phyloP scores from a whole-genome alignment of 2,329 filamentous ascomycete genomes.

The Biscogniauxia mediterranea region DNA sequence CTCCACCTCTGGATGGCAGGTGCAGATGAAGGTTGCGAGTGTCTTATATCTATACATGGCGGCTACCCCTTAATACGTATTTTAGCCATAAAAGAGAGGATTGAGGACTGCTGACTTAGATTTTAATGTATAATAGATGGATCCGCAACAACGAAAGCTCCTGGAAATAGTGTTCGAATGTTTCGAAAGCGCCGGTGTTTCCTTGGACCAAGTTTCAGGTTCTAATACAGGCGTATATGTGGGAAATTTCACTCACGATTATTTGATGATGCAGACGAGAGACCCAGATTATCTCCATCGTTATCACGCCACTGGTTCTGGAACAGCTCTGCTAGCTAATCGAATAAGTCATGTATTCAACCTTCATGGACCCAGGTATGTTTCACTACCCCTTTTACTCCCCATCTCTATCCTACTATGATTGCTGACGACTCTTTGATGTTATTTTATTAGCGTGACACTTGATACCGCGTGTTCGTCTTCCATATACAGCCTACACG shows the following conservation, averaged over 20 bases:
- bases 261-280: constrained; percentile 10
- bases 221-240: constrained; percentile 23
- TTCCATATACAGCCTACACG: constrained; percentile 21
- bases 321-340: constrained; percentile 30
- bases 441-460: constrained; percentile 17
- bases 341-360: constrained; percentile 35
- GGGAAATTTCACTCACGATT: constrained; percentile 27
- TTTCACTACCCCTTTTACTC: background rate
- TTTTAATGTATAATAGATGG: too few relatives aligned
- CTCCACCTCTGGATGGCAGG: too few relatives aligned
- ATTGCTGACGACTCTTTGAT: too few relatives aligned
- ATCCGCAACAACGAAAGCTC: constrained; percentile 33
- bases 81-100: too few relatives aligned
- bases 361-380: constrained; percentile 28
- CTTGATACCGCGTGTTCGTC: constrained; percentile 34
- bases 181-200: constrained; percentile 18
- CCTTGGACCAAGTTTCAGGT: constrained; percentile 11
- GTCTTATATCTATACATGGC: too few relatives aligned
- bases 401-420: too few relatives aligned
- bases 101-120: too few relatives aligned
- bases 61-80: too few relatives aligned
- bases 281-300: constrained; percentile 26
- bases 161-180: constrained; percentile 38
- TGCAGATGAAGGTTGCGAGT: too few relatives aligned
- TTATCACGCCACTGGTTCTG: constrained; percentile 29